These are phyloP conservation scores for Daucus carota DNA, from an alignment of 129 eudicot genomes.

Conservation along the genomic window DNA sequence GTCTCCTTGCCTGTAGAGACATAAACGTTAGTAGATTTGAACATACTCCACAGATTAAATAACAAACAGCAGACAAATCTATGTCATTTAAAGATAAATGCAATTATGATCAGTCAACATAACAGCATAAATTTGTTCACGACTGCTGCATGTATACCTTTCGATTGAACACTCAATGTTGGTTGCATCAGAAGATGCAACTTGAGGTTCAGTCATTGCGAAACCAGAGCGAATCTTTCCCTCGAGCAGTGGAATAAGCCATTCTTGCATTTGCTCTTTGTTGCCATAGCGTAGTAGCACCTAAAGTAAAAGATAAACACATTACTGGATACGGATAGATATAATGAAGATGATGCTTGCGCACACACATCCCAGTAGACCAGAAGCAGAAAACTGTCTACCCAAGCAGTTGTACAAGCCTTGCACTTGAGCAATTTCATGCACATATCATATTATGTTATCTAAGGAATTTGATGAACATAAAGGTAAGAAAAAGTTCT, in stretches of 20 bases:
- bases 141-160: conserved; percentile 32
- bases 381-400: neutral
- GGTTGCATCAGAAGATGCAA: conserved; percentile 97
- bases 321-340: neutral
- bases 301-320: conserved; percentile 21
- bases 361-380: neutral
- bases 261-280: conserved; percentile 74
- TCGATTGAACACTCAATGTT: conserved; percentile 87
- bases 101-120: neutral
- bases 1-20: conserved; percentile 60
- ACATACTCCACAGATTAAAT: neutral
- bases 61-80: neutral
- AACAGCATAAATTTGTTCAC: neutral
- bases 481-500: neutral
- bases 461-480: neutral
- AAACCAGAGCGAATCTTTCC: conserved; percentile 94
- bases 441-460: neutral
- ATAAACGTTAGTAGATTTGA: neutral
- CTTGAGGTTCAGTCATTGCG: conserved; percentile 98
- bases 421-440: neutral
- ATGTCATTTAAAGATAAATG: neutral
- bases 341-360: neutral
- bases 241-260: conserved; percentile 94
- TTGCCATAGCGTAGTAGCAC: conserved; percentile 88
- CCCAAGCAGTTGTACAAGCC: neutral